These are phyloP conservation scores for Fusarium falciforme DNA, from an alignment of 2,329 filamentous ascomycete species.

Conservation along the genomic window DNA sequence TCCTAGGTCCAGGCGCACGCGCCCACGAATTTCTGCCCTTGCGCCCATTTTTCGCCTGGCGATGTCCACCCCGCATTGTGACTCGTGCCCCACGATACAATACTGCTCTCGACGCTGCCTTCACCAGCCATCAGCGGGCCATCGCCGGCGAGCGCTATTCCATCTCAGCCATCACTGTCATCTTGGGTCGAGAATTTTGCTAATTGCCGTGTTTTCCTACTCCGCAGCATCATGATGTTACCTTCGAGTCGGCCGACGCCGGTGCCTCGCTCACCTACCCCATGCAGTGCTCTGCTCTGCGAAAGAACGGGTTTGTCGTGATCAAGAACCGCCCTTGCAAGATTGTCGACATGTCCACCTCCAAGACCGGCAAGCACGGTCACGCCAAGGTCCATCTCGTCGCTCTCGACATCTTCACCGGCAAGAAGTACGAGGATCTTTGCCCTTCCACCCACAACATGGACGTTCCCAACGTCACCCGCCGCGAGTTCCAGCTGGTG, in stretches of 20 bases:
- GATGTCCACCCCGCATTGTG: slow-evolving; percentile 61
- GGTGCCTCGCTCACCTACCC: slow-evolving; percentile 95
- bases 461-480: slow-evolving; percentile 94
- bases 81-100: slow-evolving; percentile 51
- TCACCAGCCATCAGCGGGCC: slow-evolving; percentile 16
- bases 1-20: slow-evolving; percentile 32
- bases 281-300: slow-evolving; percentile 99
- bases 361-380: slow-evolving; percentile 99
- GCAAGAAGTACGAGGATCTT: slow-evolving; percentile 99
- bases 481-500: slow-evolving; percentile 94
- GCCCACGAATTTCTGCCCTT: slow-evolving; percentile 39
- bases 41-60: slow-evolving; percentile 48
- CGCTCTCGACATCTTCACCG: slow-evolving; percentile 98
- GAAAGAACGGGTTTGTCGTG: slow-evolving; percentile 98
- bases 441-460: slow-evolving; percentile 98
- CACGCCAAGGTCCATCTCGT: slow-evolving; percentile 99
- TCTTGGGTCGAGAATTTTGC: slow-evolving; percentile 20
- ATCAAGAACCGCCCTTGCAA: slow-evolving; percentile 99
- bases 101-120: slow-evolving; percentile 30
- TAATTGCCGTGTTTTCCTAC: slow-evolving; percentile 35
- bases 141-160: slow-evolving; percentile 8
- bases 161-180: background rate
- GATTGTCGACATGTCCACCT: slow-evolving; percentile 99
- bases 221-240: slow-evolving; percentile 68
- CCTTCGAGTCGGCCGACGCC: slow-evolving; percentile 94